phyloP scores from a whole-genome alignment of 768 basidiomycete species.

The Termitomyces eurrhizus region DNA sequence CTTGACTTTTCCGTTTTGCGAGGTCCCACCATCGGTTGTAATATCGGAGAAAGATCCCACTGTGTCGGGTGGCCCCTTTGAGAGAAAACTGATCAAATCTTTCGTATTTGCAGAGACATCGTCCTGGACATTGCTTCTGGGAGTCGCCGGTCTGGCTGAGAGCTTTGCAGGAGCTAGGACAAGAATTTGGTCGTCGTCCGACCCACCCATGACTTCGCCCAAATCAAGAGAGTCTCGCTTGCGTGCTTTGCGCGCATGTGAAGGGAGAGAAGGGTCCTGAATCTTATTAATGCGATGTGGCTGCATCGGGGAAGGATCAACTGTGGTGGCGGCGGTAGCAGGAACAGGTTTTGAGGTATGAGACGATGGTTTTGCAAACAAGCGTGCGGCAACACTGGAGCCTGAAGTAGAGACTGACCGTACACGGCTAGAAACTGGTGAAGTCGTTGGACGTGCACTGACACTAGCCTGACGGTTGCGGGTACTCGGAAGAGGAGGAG shows the following conservation, averaged over 20 bases:
- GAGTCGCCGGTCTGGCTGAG: conserved; percentile 17
- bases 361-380: conserved; percentile 22
- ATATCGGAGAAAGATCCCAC: conserved; percentile 54
- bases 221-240: conserved; percentile 70
- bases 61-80: conserved; percentile 53
- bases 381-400: conserved; percentile 20
- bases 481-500: conserved; percentile 15
- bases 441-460: conserved; percentile 34
- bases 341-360: conserved; percentile 29
- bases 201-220: conserved; percentile 71
- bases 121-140: conserved; percentile 19
- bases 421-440: conserved; percentile 28
- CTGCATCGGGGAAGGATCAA: conserved; percentile 26
- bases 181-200: conserved; percentile 51
- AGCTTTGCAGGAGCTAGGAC: conserved; percentile 14
- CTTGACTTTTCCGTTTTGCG: conserved; percentile 47
- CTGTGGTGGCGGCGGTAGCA: conserved; percentile 23
- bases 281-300: conserved; percentile 21
- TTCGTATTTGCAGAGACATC: conserved; percentile 41
- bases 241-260: conserved; percentile 46
- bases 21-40: conserved; percentile 20
- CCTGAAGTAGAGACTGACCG: conserved; percentile 40
- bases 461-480: conserved; percentile 47
- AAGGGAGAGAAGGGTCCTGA: conserved; percentile 36
- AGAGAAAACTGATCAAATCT: conserved; percentile 54